Base-by-base conservation (phyloP, 192 early-diverging fungal genomes). In the Entophlyctis helioformis region DNA sequence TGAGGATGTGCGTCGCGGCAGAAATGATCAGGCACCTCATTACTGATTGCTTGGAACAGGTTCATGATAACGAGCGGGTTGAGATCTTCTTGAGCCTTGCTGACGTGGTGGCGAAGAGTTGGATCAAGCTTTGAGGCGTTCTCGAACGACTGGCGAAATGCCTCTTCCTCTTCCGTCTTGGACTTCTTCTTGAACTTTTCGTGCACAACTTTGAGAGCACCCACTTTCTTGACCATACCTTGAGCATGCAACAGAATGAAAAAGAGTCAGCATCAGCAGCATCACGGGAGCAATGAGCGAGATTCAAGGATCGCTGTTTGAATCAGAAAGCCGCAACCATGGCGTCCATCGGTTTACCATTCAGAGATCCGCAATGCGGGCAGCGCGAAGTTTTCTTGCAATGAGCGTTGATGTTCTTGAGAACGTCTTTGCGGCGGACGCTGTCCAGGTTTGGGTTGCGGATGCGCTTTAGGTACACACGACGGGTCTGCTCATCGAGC, bases 151-250 rank as follows among this genome's bases (percentile, higher is more conserved):
- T 61, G 64, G 38, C 81, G 72, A 80, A 77, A 91, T 48, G 72
- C 62, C 5, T 71, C 76, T 48, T 84, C 80, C 49, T 90, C 89
- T 0, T 77, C 79, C 0, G 75, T 74, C 10, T 82, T 83, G 49
- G 76, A 69, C 61, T 87, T 91, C 50, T 84, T 66, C 50, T 85
- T 76, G 59, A 71, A 97, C 54, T 89, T 89, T 52, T 99, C 96
- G 63, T 97, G 96, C 2, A 94, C 72, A 42, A 97, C 81, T 63
- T 94, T 96, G 21, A 97, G 63, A 8, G 89, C 86, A 0, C 89
- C 89, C 10, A 87, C 91, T 62, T 96, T 96, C 60, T 97, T 97
- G 0, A 97, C 90, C 16, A 80, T 79, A 18, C 86, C 82, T 79
- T 41, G 15, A 36, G 32, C 8, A n/a, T n/a, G n/a, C n/a, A n/a